Conservation (phyloP, 768 basidiomycete genomes). For the Phaeotremella skinneri region DNA sequence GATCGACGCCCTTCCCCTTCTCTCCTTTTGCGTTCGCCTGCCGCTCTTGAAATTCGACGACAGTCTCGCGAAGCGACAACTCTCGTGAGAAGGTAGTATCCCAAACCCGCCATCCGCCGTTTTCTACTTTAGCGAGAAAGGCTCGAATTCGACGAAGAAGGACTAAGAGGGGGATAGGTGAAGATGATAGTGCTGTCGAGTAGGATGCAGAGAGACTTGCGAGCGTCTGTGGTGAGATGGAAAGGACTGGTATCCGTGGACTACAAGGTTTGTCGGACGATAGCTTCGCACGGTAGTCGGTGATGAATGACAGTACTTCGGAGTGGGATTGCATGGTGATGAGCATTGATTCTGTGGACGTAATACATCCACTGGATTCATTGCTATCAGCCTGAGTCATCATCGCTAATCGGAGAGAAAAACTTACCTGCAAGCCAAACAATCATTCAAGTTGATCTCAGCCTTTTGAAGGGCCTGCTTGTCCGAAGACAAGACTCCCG, state of each 20-base stretch:
- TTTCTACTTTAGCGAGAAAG: conserved; percentile 40
- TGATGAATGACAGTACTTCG: conserved; percentile 79
- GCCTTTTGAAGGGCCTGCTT: conserved; percentile 78
- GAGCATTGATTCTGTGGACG: conserved; percentile 93
- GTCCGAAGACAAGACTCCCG: not conserved
- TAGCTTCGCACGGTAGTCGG: conserved; percentile 57
- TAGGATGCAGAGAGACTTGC: conserved; percentile 70
- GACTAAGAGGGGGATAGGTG: conserved; percentile 58
- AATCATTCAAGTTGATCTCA: conserved; percentile 94
- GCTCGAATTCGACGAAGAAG: conserved; percentile 59
- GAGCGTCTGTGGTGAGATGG: conserved; percentile 84
- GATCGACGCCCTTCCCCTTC: conserved; percentile 30
- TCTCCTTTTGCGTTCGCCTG: conserved; percentile 47
- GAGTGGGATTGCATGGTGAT: conserved; percentile 93
- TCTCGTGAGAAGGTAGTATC: conserved; percentile 96
- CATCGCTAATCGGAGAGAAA: not conserved
- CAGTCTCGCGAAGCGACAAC: conserved; percentile 75
- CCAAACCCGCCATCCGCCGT: conserved; percentile 59
- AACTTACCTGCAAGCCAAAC: conserved; percentile 90
- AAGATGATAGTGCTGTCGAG: conserved; percentile 47
- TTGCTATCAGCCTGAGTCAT: not conserved
- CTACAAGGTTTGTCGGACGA: conserved; percentile 36
- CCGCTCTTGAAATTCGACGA: conserved; percentile 75
- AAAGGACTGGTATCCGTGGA: conserved; percentile 65
- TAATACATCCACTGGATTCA: conserved; percentile 83